Percentiles rank a stretch among this genome's conserved stretches.
phyloP scores from a whole-genome alignment of 169 alveolate genomes.

The Cryptosporidium ryanae region DNA sequence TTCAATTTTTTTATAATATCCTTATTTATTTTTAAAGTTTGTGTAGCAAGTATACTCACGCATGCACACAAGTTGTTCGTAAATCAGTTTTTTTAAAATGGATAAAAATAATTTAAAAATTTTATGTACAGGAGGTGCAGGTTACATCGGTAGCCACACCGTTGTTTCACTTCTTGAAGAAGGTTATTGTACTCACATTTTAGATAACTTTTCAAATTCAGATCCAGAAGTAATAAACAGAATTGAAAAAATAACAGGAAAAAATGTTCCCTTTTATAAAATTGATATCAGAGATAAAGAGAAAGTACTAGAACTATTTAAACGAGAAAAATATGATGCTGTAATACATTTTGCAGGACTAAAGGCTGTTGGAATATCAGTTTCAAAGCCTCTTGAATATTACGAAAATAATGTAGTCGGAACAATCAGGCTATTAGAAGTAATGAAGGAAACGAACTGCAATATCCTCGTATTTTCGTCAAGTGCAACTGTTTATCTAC shows the following conservation, averaged over 20 bases:
- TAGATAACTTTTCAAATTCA: conserved; percentile 84
- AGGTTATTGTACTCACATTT: conserved; percentile 82
- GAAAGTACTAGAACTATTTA: conserved; percentile 80
- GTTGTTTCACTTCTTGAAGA: conserved; percentile 87
- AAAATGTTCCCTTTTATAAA: conserved; percentile 81
- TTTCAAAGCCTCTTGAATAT: conserved; percentile 89
- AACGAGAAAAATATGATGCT: conserved; percentile 73
- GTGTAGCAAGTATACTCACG: background rate
- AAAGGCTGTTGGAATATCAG: conserved; percentile 93
- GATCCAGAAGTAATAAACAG: conserved; percentile 80
- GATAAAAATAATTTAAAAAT: conserved; percentile 48
- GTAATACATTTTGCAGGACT: conserved; percentile 93
- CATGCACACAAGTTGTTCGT: conserved; percentile 9
- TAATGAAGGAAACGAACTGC: conserved; percentile 83
- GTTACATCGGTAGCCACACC: conserved; percentile 95
- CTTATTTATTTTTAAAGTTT: background rate
- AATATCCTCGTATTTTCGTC: conserved; percentile 89
- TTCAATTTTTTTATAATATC: no score
- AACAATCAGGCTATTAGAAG: conserved; percentile 85
- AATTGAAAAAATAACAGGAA: conserved; percentile 81
- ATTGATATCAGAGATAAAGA: conserved; percentile 83
- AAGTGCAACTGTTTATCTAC: conserved; percentile 92
- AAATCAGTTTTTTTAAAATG: conserved; percentile 12
- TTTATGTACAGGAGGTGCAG: conserved; percentile 93
- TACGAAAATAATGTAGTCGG: conserved; percentile 91